phyloP scores from a whole-genome alignment of 1,284 basidiomycete species.

The Ustanciosporium gigantosporum region DNA sequence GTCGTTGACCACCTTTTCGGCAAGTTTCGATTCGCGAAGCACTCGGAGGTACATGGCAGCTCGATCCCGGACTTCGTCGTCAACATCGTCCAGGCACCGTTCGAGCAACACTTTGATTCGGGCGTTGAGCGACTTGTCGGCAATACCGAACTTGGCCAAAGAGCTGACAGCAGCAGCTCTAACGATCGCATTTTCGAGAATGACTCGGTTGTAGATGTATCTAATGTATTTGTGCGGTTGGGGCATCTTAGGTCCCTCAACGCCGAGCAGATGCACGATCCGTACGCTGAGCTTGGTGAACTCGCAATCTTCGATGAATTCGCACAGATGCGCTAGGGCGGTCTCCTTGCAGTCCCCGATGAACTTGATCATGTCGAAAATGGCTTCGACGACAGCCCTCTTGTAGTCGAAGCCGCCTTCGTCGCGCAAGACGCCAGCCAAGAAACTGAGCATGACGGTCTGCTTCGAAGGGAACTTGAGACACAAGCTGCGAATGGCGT shows the following conservation, averaged over 20 bases:
- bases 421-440: conserved; percentile 59
- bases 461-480: conserved; percentile 99
- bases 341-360: conserved; percentile 85
- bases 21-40: conserved; percentile 77
- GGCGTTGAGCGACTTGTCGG: conserved; percentile 76
- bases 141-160: conserved; percentile 92
- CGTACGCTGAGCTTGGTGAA: conserved; percentile 98
- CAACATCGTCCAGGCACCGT: conserved; percentile 95
- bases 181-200: conserved; percentile 97
- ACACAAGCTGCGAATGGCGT: conserved; percentile 95
- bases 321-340: conserved; percentile 96
- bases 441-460: conserved; percentile 68
- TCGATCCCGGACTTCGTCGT: conserved; percentile 97
- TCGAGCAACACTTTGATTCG: conserved; percentile 73
- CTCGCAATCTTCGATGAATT: conserved; percentile 99
- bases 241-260: conserved; percentile 91
- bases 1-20: conserved; percentile 85
- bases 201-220: conserved; percentile 99
- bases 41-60: conserved; percentile 83
- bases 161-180: conserved; percentile 92
- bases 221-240: conserved; percentile 98
- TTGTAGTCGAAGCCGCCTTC: conserved; percentile 99
- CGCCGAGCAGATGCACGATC: conserved; percentile 89
- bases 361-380: conserved; percentile 99
- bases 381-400: conserved; percentile 96